Evolutionary conservation across 768 basidiomycete genomes (phyloP).

Genomic region (Leccinellum albellum): DNA sequence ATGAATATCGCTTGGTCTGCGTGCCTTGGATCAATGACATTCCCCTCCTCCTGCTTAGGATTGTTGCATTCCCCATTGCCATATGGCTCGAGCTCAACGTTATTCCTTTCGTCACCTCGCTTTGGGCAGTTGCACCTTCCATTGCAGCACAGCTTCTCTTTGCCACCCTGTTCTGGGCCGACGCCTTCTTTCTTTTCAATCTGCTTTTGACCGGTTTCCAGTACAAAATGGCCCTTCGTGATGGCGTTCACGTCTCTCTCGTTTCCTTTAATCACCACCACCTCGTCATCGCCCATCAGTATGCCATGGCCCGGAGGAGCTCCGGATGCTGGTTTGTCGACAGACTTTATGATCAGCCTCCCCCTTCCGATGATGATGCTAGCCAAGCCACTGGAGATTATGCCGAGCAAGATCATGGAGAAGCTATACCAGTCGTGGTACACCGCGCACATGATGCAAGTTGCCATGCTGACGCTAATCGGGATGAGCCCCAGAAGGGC

Average conservation of each 20-base stretch:
- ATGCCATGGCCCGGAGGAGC: constrained; percentile 31
- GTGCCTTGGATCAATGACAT: not conserved
- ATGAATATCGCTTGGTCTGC: not conserved
- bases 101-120: not conserved
- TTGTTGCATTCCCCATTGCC: not conserved
- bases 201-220: constrained; percentile 7
- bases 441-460: constrained; percentile 24
- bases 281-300: constrained; percentile 10
- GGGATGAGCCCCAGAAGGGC: constrained; percentile 21
- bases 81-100: not conserved
- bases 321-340: constrained; percentile 13
- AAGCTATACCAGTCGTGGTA: constrained; percentile 30
- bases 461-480: constrained; percentile 20
- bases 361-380: constrained; percentile 25
- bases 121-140: not conserved
- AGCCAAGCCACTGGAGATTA: constrained; percentile 29
- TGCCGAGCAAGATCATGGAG: constrained; percentile 31
- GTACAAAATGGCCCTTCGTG: constrained; percentile 27
- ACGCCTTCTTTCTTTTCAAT: not conserved
- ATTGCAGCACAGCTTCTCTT: not conserved
- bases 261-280: constrained; percentile 28
- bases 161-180: not conserved
- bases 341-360: constrained; percentile 13
- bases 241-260: constrained; percentile 28
- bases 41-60: not conserved